Conservation (phyloP, 2,329 filamentous ascomycete species). For the Monilinia aucupariae region DNA sequence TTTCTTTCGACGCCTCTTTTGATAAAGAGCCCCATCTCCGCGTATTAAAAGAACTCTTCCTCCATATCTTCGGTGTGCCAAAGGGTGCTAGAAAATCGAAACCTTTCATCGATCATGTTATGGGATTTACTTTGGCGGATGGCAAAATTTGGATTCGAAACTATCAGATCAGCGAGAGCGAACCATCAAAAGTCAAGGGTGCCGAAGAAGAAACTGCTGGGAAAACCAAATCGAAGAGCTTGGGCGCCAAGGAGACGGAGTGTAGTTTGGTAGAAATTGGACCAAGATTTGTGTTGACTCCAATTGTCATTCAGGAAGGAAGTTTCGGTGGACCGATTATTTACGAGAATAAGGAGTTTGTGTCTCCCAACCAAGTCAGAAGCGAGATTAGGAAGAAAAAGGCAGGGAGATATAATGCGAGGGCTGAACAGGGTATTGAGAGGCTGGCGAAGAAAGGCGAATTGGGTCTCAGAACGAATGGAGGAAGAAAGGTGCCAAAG, state of each 20-base stretch:
- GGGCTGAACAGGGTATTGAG: slow-evolving; percentile 69
- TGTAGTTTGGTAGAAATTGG: slow-evolving; percentile 88
- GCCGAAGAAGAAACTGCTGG: slow-evolving; percentile 36
- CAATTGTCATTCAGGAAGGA: slow-evolving; percentile 91
- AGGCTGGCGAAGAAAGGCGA: slow-evolving; percentile 68
- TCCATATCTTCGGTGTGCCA: slow-evolving; percentile 87
- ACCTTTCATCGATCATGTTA: slow-evolving; percentile 92
- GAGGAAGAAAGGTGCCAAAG: slow-evolving; percentile 55
- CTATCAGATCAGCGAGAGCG: slow-evolving; percentile 86
- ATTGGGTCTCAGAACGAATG: slow-evolving; percentile 66
- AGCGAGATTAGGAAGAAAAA: slow-evolving; percentile 72
- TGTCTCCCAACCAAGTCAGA: slow-evolving; percentile 90
- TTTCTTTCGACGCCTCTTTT: slow-evolving; percentile 88
- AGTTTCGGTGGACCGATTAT: slow-evolving; percentile 95
- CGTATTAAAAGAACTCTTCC: slow-evolving; percentile 83
- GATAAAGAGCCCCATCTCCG: slow-evolving; percentile 73
- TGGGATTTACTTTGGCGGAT: slow-evolving; percentile 85
- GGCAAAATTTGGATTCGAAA: slow-evolving; percentile 95
- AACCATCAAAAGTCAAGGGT: slow-evolving; percentile 45
- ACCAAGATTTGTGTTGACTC: slow-evolving; percentile 85
- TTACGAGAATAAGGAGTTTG: slow-evolving; percentile 96
- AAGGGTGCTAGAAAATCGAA: slow-evolving; percentile 84
- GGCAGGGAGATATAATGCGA: slow-evolving; percentile 69
- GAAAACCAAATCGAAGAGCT: slow-evolving; percentile 42
- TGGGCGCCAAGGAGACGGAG: slow-evolving; percentile 57